Evolutionary conservation across 2,329 filamentous ascomycete genomes (phyloP).

Genomic region (Paraconiothyrium sp.): DNA sequence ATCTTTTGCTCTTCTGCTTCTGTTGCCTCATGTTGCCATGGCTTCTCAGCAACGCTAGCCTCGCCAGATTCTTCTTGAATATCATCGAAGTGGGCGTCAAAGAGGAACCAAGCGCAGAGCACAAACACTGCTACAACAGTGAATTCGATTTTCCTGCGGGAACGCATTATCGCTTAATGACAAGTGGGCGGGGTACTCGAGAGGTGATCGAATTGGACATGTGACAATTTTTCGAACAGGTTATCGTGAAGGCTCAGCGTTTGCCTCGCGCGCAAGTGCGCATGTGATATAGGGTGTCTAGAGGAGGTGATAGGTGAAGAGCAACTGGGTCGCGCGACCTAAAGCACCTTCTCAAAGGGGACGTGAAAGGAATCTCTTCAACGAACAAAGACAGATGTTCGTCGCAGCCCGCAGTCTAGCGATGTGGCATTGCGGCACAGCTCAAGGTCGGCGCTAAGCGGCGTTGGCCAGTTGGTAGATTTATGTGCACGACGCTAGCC

Average conservation of each 20-base stretch:
- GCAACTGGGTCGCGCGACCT: conserved; percentile 6
- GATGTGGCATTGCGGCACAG: neutral
- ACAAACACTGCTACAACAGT: conserved; percentile 25
- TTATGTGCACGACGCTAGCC: neutral
- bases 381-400: neutral
- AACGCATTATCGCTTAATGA: conserved; percentile 22
- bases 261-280: conserved; percentile 15
- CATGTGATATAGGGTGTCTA: conserved; percentile 14
- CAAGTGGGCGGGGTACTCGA: conserved; percentile 14
- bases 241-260: conserved; percentile 16
- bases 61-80: conserved; percentile 13
- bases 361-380: conserved; percentile 12
- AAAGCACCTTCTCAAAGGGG: conserved; percentile 14
- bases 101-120: conserved; percentile 26
- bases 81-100: conserved; percentile 23
- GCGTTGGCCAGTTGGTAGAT: conserved; percentile 20
- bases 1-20: conserved; percentile 23
- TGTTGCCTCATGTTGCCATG: conserved; percentile 24
- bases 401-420: neutral
- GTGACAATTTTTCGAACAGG: conserved; percentile 2
- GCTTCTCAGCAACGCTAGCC: conserved; percentile 16
- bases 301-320: conserved; percentile 11
- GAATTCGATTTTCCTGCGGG: conserved; percentile 22
- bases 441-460: conserved; percentile 14
- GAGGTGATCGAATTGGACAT: conserved; percentile 6